Evolutionary conservation across 1,284 basidiomycete species (phyloP).

Genomic region (Rugosomyces carneus): DNA sequence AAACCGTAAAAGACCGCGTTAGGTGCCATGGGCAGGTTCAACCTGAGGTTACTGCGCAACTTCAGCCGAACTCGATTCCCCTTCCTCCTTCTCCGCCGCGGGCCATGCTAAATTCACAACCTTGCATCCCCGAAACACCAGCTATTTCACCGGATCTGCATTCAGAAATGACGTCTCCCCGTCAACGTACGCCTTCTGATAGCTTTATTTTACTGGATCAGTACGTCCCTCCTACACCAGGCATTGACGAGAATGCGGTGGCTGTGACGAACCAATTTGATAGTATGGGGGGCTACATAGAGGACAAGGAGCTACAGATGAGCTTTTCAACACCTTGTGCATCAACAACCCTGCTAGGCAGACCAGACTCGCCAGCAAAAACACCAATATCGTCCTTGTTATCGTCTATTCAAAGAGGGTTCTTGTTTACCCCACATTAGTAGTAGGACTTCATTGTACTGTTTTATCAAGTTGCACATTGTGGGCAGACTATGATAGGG

Average conservation of each 20-base stretch:
- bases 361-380: slow-evolving; percentile 20
- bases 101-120: background rate
- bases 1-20: background rate
- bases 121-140: too few relatives aligned
- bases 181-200: too few relatives aligned
- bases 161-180: too few relatives aligned
- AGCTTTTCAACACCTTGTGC: slow-evolving; percentile 8
- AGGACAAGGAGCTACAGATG: background rate
- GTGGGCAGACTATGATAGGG: too few relatives aligned
- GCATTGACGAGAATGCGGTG: too few relatives aligned
- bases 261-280: too few relatives aligned
- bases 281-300: too few relatives aligned
- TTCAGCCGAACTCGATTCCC: background rate
- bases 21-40: background rate
- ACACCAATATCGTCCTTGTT: slow-evolving; percentile 69
- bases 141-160: too few relatives aligned
- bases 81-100: background rate
- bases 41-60: background rate
- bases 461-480: too few relatives aligned
- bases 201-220: too few relatives aligned
- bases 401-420: slow-evolving; percentile 62
- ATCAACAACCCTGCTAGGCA: slow-evolving; percentile 1
- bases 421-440: slow-evolving; percentile 62
- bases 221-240: too few relatives aligned
- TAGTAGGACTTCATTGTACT: too few relatives aligned